Percentiles rank a stretch among this genome's conserved stretches.
Conservation (phyloP, 2,329 filamentous ascomycete species). For the Meredithiella fracta region DNA sequence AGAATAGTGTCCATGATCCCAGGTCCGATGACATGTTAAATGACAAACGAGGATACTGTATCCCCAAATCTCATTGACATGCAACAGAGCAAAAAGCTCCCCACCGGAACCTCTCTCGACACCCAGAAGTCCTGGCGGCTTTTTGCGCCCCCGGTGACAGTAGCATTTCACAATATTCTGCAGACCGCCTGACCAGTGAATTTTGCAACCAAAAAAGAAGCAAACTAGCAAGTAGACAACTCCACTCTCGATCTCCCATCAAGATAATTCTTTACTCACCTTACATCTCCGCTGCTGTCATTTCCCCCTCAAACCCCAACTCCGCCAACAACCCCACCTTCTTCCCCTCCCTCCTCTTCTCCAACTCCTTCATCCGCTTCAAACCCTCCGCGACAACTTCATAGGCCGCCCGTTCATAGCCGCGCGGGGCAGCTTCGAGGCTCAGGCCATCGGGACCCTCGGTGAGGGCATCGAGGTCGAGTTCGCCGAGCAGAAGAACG, state of each 20-base stretch:
- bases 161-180: slow-evolving; percentile 50
- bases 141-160: not conserved
- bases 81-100: not conserved
- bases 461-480: slow-evolving; percentile 93
- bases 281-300: slow-evolving; percentile 7
- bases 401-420: slow-evolving; percentile 48
- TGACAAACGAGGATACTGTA: not conserved
- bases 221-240: slow-evolving; percentile 9
- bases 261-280: not conserved
- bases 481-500: slow-evolving; percentile 86
- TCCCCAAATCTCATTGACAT: not conserved
- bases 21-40: not conserved
- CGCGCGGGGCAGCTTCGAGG: slow-evolving; percentile 50
- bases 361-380: slow-evolving; percentile 50
- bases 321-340: slow-evolving; percentile 54
- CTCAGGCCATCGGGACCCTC: slow-evolving; percentile 56
- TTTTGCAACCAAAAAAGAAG: slow-evolving; percentile 14
- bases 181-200: slow-evolving; percentile 20
- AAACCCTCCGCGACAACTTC: slow-evolving; percentile 56
- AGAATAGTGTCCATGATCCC: not conserved
- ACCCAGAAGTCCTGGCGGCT: too few species aligned
- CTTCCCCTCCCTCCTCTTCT: slow-evolving; percentile 58
- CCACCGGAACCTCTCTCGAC: too few species aligned
- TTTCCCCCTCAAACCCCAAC: slow-evolving; percentile 77
- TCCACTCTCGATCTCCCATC: not conserved